These are phyloP conservation scores for Vaccinium vitisidaea DNA, from an alignment of 148 eudicot genomes.

Conservation along the genomic window DNA sequence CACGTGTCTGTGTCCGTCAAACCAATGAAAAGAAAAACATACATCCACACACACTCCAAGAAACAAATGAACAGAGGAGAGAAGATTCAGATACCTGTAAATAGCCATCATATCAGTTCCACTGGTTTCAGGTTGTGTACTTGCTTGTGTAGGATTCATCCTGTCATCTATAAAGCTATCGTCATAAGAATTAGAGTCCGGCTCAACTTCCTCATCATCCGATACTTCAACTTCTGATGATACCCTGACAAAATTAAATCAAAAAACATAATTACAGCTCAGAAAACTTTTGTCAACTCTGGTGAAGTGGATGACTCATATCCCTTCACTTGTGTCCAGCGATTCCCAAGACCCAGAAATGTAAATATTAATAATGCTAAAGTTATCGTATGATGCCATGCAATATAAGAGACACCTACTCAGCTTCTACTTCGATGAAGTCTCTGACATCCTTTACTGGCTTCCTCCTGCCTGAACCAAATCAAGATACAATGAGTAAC, in stretches of 20 bases:
- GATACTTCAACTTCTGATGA: conserved; percentile 64
- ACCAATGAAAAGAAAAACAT: neutral
- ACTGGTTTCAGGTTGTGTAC: conserved; percentile 53
- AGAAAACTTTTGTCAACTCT: neutral
- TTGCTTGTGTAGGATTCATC: conserved; percentile 47
- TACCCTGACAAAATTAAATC: conserved; percentile 49
- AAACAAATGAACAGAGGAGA: neutral
- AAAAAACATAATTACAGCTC: neutral
- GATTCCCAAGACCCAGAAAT: neutral
- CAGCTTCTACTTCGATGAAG: conserved; percentile 86
- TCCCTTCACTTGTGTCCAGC: neutral
- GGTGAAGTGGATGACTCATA: neutral
- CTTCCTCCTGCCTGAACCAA: conserved; percentile 47
- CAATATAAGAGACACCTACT: conserved; percentile 50
- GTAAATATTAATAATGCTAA: neutral
- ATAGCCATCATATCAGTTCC: conserved; percentile 81
- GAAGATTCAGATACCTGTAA: conserved; percentile 55
- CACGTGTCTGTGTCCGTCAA: neutral
- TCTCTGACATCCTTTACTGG: conserved; percentile 44
- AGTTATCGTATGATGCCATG: neutral
- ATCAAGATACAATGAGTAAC: conserved; percentile 15
- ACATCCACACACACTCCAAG: neutral
- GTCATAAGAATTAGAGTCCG: conserved; percentile 54
- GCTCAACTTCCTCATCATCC: conserved; percentile 65
- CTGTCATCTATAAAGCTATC: conserved; percentile 87